Evolutionary conservation across 768 basidiomycete genomes (phyloP).

Genomic region (Leccinum obscurum): DNA sequence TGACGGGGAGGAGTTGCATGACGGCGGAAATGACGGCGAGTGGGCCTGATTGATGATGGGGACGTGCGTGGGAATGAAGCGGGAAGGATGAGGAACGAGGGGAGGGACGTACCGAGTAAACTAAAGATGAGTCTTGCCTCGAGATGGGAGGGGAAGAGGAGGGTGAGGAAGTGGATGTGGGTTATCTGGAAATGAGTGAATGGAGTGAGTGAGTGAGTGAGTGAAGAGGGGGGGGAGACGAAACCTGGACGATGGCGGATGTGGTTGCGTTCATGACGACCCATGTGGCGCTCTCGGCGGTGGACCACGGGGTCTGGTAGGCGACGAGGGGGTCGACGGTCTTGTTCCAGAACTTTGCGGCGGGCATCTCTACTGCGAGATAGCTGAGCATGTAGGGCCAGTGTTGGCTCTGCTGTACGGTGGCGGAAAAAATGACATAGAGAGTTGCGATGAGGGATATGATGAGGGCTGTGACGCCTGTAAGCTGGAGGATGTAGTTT

Average conservation of each 20-base stretch:
- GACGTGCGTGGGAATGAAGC: not conserved
- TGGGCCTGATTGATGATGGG: constrained; percentile 51
- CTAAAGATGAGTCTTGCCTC: constrained; percentile 85
- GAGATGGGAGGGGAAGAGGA: constrained; percentile 88
- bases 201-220: not conserved
- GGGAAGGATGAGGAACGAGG: fast-evolving
- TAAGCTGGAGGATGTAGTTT: constrained; percentile 89
- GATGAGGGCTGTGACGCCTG: constrained; percentile 78
- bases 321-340: constrained; percentile 26
- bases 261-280: constrained; percentile 85
- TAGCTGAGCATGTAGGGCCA: constrained; percentile 99
- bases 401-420: constrained; percentile 58
- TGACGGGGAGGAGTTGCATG: constrained; percentile 81
- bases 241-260: constrained; percentile 81
- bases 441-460: constrained; percentile 77
- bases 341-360: constrained; percentile 15
- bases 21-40: constrained; percentile 81
- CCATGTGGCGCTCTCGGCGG: constrained; percentile 73
- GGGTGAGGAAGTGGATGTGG: constrained; percentile 95
- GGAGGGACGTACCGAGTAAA: constrained; percentile 62
- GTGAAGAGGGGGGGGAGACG: constrained; percentile 45
- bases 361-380: constrained; percentile 68
- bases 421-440: constrained; percentile 64
- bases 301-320: constrained; percentile 52
- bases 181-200: constrained; percentile 62